Base-by-base conservation (phyloP, 345 rosid genomes). In the Conringia planisiliqua region DNA sequence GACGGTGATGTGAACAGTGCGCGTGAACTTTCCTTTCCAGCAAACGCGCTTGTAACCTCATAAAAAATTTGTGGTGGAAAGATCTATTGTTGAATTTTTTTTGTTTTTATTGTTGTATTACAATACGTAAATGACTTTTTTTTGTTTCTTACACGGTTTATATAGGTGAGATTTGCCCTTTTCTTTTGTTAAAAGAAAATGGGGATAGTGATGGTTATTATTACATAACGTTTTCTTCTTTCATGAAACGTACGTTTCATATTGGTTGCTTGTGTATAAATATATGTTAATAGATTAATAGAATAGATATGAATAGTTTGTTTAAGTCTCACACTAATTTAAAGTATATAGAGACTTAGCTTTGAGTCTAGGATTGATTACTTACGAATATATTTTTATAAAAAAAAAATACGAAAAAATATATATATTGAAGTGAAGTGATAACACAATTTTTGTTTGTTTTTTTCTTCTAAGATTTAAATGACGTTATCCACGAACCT, bases 1-100 rank as follows among this genome's bases (percentile, higher is more conserved):
- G 87, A 80, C 87, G 88, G 88, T 77, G 79, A 40, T 71, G 78
- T 82, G 6, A 68, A 10, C 65, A 73, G 40, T 48, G 47, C 72
- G 71, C 82, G 73, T 77, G 87, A 83, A 82, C 66, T 59, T 75
- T 67, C 79, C 66, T 59, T 75, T 67, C 79, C 40, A 65, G 54
- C 36, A 13, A 68, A 76, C 72, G 78, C 73, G 75, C 79, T 69
- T 67, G 2, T 42, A 13, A 12, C 81, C 81, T 66, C 73, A 60
- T 5, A 72, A 50, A 4, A 0, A 9, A 48, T 71, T 30, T 77
- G 76, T 77, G 80, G 80, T 68, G 20, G 29, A 24, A 5, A 54
- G 27, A 57, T 40, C 1, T 64, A 7, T 30, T 44, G 29, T 35
- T 58, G n/a, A 33, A n/a, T 13, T 56, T 3, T n/a, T 65, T 68